A percentile compares a stretch with the other conserved stretches of the same genome.
Conservation (phyloP, 2,329 filamentous ascomycete species). For the Claviceps humidiphila region DNA sequence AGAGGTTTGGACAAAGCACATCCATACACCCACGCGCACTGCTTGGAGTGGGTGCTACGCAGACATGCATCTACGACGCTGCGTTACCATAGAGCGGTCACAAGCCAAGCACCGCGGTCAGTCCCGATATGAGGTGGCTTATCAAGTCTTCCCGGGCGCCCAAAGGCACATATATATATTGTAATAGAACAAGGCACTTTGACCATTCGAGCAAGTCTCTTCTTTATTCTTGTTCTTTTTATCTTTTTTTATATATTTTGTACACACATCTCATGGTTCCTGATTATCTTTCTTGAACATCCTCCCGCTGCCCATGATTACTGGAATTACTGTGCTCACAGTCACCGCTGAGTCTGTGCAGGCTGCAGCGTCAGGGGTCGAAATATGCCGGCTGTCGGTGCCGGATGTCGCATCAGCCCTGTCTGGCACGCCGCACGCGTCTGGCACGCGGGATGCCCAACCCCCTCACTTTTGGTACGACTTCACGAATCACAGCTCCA, state of each 20-base stretch:
- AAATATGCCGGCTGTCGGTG: no score
- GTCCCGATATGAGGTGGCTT: neutral
- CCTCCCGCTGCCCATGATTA: neutral
- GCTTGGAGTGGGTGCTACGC: neutral
- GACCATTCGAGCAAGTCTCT: neutral
- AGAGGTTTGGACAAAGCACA: constrained; percentile 1
- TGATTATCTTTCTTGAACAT: no score
- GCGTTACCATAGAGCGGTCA: constrained; percentile 16
- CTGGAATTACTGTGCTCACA: neutral
- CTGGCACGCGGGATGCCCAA: no score
- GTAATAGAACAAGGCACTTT: constrained; percentile 1
- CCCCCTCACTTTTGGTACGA: no score
- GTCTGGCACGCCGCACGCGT: no score
- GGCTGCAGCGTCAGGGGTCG: no score
- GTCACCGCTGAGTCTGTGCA: no score
- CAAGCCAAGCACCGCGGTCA: constrained; percentile 5
- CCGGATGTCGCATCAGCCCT: no score
- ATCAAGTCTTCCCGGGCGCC: neutral
- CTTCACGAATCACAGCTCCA: no score
- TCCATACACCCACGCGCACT: neutral
- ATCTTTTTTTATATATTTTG: neutral
- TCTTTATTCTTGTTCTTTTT: neutral
- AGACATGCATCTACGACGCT: constrained; percentile 10
- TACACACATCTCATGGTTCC: no score
- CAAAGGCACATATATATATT: constrained; percentile 4